These are phyloP conservation scores for Sclerotinia subarctica DNA, from an alignment of 2,329 filamentous ascomycete species.

Conservation along the genomic window DNA sequence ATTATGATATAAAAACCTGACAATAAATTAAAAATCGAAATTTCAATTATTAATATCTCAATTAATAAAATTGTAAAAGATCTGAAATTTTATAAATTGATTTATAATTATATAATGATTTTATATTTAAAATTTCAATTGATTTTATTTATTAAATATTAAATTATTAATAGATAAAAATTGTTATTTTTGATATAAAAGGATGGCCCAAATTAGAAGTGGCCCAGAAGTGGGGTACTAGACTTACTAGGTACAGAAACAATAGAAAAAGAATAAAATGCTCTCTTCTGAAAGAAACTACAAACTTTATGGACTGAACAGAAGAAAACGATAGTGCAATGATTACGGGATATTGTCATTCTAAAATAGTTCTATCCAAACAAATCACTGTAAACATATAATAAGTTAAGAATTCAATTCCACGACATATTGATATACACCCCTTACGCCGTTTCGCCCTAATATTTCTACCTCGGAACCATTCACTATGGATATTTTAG, in stretches of 20 bases:
- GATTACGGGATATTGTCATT: not conserved
- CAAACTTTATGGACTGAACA: not conserved
- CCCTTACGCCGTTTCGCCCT: not conserved
- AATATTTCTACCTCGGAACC: not conserved
- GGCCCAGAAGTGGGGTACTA: no score
- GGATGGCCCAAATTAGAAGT: no score
- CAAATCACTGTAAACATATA: not conserved
- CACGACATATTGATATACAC: constrained; percentile 10
- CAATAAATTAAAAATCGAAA: no score
- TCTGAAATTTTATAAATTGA: no score
- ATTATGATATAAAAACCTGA: no score
- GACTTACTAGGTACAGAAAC: not conserved
- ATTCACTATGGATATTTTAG: not conserved
- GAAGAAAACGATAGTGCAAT: not conserved
- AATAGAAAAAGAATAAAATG: not conserved
- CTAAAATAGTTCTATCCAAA: not conserved
- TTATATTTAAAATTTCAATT: no score
- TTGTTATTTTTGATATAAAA: no score
- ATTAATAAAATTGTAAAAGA: no score
- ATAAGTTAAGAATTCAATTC: not conserved
- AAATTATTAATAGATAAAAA: no score
- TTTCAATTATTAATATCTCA: no score
- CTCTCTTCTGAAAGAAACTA: not conserved
- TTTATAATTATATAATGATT: no score
- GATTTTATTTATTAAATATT: no score